Evolutionary conservation across 2,329 filamentous ascomycete species (phyloP).

Genomic region (Rhynchosporium secalis): DNA sequence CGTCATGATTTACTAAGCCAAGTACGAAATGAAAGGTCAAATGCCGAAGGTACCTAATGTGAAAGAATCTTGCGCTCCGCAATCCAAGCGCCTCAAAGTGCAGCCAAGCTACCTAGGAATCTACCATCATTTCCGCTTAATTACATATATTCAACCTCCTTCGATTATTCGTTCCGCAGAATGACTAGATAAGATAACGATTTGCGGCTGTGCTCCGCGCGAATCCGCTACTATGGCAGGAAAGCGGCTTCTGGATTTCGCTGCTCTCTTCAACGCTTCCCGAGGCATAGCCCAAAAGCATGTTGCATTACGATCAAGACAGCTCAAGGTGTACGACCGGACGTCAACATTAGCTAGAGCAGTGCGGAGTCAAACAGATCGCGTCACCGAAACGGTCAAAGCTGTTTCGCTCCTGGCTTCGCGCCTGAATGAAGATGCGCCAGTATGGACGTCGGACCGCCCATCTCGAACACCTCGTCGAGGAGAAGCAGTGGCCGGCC

Average conservation of each 20-base stretch:
- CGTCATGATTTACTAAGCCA: neutral
- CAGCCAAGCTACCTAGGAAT: too few species aligned
- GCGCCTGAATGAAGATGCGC: constrained; percentile 52
- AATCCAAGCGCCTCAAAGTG: too few species aligned
- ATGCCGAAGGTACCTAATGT: too few species aligned
- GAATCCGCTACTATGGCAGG: constrained; percentile 48
- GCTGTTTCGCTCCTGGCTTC: constrained; percentile 60
- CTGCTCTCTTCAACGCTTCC: constrained; percentile 68
- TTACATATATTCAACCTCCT: too few species aligned
- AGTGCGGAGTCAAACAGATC: constrained; percentile 60
- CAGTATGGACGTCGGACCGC: constrained; percentile 35
- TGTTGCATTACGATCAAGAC: constrained; percentile 55
- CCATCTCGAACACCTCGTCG: constrained; percentile 17
- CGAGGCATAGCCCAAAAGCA: constrained; percentile 66
- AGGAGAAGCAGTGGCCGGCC: constrained; percentile 30
- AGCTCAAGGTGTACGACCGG: constrained; percentile 62
- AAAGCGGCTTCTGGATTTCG: constrained; percentile 68
- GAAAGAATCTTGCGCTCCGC: too few species aligned
- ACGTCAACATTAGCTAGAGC: constrained; percentile 66
- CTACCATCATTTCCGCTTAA: too few species aligned
- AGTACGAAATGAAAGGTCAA: too few species aligned
- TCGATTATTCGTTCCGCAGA: constrained; percentile 2
- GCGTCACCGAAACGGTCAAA: constrained; percentile 59
- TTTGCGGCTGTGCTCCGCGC: neutral
- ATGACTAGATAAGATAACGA: constrained; percentile 28